A percentile compares a stretch with the other conserved stretches of the same genome.
phyloP scores from a whole-genome alignment of 2,329 filamentous ascomycete species.

The Sphaerulina populicola region DNA sequence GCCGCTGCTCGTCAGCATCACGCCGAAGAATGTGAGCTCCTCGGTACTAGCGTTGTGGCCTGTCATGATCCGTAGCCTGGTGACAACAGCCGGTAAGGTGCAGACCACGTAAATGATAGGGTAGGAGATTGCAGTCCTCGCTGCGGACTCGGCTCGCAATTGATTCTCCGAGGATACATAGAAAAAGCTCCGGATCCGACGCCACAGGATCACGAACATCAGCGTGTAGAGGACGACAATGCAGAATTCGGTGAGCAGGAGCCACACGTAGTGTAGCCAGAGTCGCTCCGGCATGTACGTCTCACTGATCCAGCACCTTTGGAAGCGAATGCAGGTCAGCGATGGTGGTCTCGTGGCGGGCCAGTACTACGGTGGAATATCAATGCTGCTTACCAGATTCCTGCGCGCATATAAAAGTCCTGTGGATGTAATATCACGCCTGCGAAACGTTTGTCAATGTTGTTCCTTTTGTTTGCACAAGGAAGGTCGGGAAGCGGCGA shows the following conservation, averaged over 20 bases:
- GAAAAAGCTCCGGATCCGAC: conserved; percentile 17
- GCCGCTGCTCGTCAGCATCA: conserved; percentile 50
- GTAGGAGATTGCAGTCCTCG: conserved; percentile 47
- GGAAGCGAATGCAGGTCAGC: not conserved
- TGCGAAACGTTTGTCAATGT: not conserved
- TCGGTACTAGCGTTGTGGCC: conserved; percentile 28
- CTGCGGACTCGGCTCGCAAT: conserved; percentile 44
- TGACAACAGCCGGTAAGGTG: conserved; percentile 56
- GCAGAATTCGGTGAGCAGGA: conserved; percentile 47
- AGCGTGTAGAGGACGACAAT: conserved; percentile 43
- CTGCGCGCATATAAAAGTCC: conserved; percentile 53
- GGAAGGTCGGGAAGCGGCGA: no score
- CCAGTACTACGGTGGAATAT: no score
- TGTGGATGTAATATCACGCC: conserved; percentile 40
- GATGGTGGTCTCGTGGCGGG: not conserved
- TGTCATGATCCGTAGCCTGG: conserved; percentile 55
- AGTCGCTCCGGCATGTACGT: conserved; percentile 49
- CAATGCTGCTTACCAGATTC: conserved; percentile 43
- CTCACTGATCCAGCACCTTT: conserved; percentile 52
- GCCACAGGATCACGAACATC: conserved; percentile 24
- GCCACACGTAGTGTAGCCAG: conserved; percentile 56
- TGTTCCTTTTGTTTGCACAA: no score
- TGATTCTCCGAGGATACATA: conserved; percentile 12
- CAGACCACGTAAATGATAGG: conserved; percentile 60
- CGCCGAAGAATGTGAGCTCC: conserved; percentile 45